phyloP scores from a whole-genome alignment of 129 eudicot genomes.

The Centella asiatica region DNA sequence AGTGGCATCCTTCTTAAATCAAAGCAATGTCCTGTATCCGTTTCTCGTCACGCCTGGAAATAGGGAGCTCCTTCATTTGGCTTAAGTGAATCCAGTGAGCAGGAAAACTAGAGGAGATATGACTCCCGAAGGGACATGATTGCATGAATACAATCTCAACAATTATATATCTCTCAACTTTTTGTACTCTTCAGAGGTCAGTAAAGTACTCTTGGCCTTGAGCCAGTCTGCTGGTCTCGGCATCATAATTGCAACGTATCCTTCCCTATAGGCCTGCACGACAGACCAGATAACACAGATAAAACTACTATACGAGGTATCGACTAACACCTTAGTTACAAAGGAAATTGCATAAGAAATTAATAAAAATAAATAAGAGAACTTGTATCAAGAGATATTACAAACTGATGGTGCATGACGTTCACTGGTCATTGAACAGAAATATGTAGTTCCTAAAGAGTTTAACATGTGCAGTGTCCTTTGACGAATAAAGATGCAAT shows the following conservation, averaged over 20 bases:
- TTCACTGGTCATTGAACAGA: too few species aligned
- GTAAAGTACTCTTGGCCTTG: slow-evolving; percentile 58
- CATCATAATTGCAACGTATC: slow-evolving; percentile 82
- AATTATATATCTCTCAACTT: slow-evolving; percentile 46
- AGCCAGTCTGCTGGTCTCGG: slow-evolving; percentile 91
- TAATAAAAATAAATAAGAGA: too few species aligned
- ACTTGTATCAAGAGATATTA: too few species aligned
- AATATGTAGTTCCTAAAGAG: too few species aligned
- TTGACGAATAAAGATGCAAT: too few species aligned
- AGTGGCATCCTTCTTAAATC: too few species aligned
- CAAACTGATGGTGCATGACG: too few species aligned
- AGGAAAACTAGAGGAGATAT: not conserved
- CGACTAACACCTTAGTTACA: not conserved
- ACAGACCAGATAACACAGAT: slow-evolving; percentile 14
- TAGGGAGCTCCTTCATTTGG: not conserved
- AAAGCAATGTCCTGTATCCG: too few species aligned
- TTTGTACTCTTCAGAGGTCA: slow-evolving; percentile 59
- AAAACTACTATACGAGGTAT: not conserved
- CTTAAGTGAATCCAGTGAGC: not conserved
- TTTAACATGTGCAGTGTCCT: too few species aligned
- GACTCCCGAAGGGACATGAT: not conserved
- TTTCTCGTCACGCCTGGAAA: not conserved
- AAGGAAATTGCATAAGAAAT: not conserved
- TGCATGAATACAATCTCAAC: too few species aligned
- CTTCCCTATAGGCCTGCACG: slow-evolving; percentile 86